Evolutionary conservation across 176 grass and related monocot species (phyloP).

Genomic region (Oryza rufipogon): DNA sequence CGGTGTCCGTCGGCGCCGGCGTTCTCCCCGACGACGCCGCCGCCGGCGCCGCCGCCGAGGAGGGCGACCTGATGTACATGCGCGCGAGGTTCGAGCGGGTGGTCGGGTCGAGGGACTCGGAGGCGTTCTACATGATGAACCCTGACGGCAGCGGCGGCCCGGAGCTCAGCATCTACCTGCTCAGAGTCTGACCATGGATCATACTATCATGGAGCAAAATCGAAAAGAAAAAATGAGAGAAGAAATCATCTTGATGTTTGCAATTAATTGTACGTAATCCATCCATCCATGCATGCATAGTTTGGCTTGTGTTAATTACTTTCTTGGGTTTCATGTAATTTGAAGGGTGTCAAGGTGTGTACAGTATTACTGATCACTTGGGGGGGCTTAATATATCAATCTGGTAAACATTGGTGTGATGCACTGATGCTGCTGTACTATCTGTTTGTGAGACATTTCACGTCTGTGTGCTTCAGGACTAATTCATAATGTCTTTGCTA

Average conservation of each 20-base stretch:
- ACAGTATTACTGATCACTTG: constrained; percentile 46
- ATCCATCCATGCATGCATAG: background rate
- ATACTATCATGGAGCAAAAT: background rate
- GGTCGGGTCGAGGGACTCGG: constrained; percentile 77
- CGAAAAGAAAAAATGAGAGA: background rate
- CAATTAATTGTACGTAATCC: constrained; percentile 10
- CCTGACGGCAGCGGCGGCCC: constrained; percentile 71
- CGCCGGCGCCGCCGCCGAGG: constrained; percentile 1
- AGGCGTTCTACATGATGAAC: constrained; percentile 98
- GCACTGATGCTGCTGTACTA: background rate
- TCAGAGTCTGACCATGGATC: constrained; percentile 58
- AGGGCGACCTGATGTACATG: constrained; percentile 95
- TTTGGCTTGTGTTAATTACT: constrained; percentile 33
- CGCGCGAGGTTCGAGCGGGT: constrained; percentile 85
- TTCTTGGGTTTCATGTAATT: constrained; percentile 43
- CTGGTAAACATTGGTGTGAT: constrained; percentile 10
- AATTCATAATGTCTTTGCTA: background rate
- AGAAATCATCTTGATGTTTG: constrained; percentile 6
- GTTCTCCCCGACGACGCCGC: constrained; percentile 58
- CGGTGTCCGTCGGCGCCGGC: constrained; percentile 77
- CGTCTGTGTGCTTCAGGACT: background rate
- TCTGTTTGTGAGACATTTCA: background rate
- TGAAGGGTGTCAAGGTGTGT: constrained; percentile 48
- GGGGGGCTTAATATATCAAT: constrained; percentile 15
- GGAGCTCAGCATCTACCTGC: constrained; percentile 91